These are phyloP conservation scores for Verticillium longisporum DNA, from an alignment of 2,329 filamentous ascomycete genomes.

Conservation along the genomic window DNA sequence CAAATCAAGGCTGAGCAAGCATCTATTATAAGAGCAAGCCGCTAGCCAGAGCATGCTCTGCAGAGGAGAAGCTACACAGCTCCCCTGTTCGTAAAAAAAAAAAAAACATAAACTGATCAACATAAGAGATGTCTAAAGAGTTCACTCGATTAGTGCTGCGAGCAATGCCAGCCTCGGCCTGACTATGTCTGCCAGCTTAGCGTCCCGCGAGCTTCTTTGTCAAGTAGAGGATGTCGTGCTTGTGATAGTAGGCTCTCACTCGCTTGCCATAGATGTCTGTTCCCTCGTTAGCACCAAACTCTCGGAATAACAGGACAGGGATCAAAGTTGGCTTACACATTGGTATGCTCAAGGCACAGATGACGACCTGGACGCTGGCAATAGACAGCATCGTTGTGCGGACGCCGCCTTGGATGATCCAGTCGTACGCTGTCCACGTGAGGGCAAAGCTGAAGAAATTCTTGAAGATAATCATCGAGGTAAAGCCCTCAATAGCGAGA, in stretches of 20 bases:
- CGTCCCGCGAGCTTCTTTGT: background rate
- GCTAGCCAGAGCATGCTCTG: too few species aligned
- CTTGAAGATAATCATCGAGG: constrained; percentile 86
- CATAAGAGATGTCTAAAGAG: background rate
- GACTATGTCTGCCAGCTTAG: background rate
- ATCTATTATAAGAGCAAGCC: background rate
- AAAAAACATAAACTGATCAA: too few species aligned
- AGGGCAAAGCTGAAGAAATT: constrained; percentile 86
- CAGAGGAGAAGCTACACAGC: too few species aligned
- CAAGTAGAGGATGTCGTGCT: constrained; percentile 60
- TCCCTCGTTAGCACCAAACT: background rate
- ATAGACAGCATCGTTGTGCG: constrained; percentile 60
- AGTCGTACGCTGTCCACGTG: constrained; percentile 78
- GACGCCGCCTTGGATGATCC: constrained; percentile 64
- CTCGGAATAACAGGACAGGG: background rate
- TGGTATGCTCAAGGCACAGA: constrained; percentile 70
- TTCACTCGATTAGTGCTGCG: background rate
- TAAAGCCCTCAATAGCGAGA: constrained; percentile 81
- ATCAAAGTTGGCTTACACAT: constrained; percentile 57
- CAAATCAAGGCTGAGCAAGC: background rate
- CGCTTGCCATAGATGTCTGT: constrained; percentile 73
- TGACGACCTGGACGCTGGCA: constrained; percentile 67
- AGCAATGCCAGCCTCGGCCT: background rate
- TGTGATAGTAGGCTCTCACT: constrained; percentile 66
- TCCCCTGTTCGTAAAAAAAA: too few species aligned